These are phyloP conservation scores for Candida ficus DNA, from an alignment of 805 yeast genomes.

Conservation along the genomic window DNA sequence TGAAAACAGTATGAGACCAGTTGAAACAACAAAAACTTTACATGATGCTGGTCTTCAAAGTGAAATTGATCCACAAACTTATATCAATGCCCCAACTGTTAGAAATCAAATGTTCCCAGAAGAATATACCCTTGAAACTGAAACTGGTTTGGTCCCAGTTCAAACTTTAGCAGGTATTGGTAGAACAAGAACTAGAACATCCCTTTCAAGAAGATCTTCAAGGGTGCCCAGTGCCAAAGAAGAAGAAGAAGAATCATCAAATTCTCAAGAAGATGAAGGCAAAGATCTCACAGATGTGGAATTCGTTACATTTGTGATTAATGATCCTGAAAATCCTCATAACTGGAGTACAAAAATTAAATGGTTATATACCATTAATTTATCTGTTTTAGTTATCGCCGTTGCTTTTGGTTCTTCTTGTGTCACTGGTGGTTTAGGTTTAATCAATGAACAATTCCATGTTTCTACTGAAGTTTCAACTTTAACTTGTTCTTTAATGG, in stretches of 20 bases:
- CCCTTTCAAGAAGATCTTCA: slow-evolving; percentile 14
- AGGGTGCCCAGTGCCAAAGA: slow-evolving; percentile 19
- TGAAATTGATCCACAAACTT: slow-evolving; percentile 45
- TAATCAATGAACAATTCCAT: slow-evolving; percentile 57
- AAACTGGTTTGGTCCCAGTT: slow-evolving; percentile 83
- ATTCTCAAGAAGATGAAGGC: slow-evolving; percentile 24
- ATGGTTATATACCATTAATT: slow-evolving; percentile 63
- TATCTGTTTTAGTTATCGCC: slow-evolving; percentile 71
- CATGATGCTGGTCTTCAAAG: slow-evolving; percentile 55
- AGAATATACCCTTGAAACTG: slow-evolving; percentile 84
- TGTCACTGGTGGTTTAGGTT: slow-evolving; percentile 78
- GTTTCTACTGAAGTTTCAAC: slow-evolving; percentile 78
- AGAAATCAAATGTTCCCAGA: slow-evolving; percentile 77
- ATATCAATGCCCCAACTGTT: slow-evolving; percentile 48
- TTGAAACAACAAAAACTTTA: slow-evolving; percentile 73
- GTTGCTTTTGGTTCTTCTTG: slow-evolving; percentile 94
- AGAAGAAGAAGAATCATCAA: slow-evolving; percentile 17
- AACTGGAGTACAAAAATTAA: slow-evolving; percentile 62
- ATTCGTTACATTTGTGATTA: slow-evolving; percentile 73
- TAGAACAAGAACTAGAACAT: slow-evolving; percentile 40
- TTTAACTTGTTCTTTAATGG: slow-evolving; percentile 81
- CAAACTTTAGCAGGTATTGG: slow-evolving; percentile 66
- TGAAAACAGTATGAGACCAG: slow-evolving; percentile 33
- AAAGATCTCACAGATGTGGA: slow-evolving; percentile 61
- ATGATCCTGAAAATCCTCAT: slow-evolving; percentile 87